Base-by-base conservation (phyloP, 176 grass and related monocot genomes). In the Ananas comosus region DNA sequence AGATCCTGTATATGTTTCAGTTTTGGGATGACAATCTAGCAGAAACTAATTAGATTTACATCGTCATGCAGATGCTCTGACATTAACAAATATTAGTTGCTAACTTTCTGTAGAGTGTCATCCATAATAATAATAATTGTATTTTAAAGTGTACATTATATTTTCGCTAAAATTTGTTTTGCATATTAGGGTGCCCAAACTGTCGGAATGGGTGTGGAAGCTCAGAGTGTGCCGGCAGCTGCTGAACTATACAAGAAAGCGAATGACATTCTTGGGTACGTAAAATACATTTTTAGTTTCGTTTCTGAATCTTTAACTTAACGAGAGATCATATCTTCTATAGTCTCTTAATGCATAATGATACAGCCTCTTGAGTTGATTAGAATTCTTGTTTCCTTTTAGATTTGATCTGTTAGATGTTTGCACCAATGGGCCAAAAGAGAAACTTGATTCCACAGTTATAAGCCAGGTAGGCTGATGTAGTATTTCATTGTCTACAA, bases 341-440 rank as follows among this genome's bases (percentile, higher is more conserved):
- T 50, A 11, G 66, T 47, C 4, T 18, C 18, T 49, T 10, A 13
- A 49, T 68, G 14, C 13, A 9, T 53, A 25, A 54, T 54, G n/a
- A 16, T 3, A 14, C 1, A 33, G 12, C 51, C 9, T 17, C 25
- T 17, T 42, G 70, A 58, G 21, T 19, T 47, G 13, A 14, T 58
- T 24, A 65, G 12, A 11, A 33, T 58, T 22, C 25, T 68, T 59
- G 50, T 28, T 42, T 68, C 17, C 23, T 50, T 76, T 68, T 63
- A 99, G 94, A 66, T 99, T 88, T 63, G 89, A 99, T 56, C 78
- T 99, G 83, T 50, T 93, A 79, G 82, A 88, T 88, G 58, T 93
- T 69, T 93, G 89, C 84, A 92, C 76, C 50, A 92, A 93, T 77
- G 94, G 94, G 16, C 89, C 94, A 54, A 99, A 97, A 82, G 89